phyloP scores from a whole-genome alignment of 306 rosid species.

The Malus asiatica region DNA sequence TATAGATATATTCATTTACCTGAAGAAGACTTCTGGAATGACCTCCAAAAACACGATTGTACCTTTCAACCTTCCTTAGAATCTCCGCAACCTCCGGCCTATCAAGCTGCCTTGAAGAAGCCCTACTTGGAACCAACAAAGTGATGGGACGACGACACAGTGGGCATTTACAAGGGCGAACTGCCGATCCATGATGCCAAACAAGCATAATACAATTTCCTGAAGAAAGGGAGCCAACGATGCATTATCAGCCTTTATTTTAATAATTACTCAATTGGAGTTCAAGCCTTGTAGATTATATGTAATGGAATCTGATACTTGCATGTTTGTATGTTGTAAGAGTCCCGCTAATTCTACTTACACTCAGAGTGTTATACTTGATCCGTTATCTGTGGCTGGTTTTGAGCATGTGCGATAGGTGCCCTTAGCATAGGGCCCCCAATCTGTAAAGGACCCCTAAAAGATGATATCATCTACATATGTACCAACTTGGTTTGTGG shows the following conservation, averaged over 20 bases:
- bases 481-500: too few relatives aligned
- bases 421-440: too few relatives aligned
- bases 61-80: slow-evolving; percentile 39
- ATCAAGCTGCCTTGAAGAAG: slow-evolving; percentile 22
- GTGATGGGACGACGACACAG: slow-evolving; percentile 76
- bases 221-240: slow-evolving; percentile 18
- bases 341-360: background rate
- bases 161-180: slow-evolving; percentile 73
- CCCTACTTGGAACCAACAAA: slow-evolving; percentile 55
- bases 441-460: too few relatives aligned
- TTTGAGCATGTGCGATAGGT: too few relatives aligned
- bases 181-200: slow-evolving; percentile 55
- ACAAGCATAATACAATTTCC: slow-evolving; percentile 72
- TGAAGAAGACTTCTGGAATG: slow-evolving; percentile 33
- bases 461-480: too few relatives aligned
- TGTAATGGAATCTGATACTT: background rate
- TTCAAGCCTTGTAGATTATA: background rate
- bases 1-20: slow-evolving; percentile 21
- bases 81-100: slow-evolving; percentile 38
- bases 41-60: slow-evolving; percentile 61
- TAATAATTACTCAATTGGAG: background rate
- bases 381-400: too few relatives aligned
- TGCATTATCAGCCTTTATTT: background rate
- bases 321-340: background rate
- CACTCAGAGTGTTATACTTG: background rate